Evolutionary conservation across 2,329 filamentous ascomycete genomes (phyloP), one percentile per base, ranked within the genome.

Genomic region (Cryphonectria nitschkei): DNA sequence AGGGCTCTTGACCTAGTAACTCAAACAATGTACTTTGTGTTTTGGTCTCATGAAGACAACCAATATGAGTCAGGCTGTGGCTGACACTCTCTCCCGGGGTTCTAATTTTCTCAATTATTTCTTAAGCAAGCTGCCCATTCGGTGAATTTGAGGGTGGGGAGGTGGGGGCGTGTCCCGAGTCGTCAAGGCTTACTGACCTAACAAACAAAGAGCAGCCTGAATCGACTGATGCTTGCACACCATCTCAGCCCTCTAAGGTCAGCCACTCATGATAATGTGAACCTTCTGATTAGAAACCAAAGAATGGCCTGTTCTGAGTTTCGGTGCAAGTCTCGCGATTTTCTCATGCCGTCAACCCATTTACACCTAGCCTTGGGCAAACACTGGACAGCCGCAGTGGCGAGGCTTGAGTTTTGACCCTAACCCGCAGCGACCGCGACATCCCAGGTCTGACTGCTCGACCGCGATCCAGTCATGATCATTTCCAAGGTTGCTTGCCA

Each of bases 341-440:
- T 3, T 11, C n/a, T 50, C 26, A 2, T 22, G 32, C 22, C n/a
- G 41, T 11, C 14, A 50, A 13, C 52, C 9, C 9, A 34, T 6
- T 34, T 34, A 6, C 37, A 39, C 37, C 13, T 37, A 29, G 7
- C 26, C 37, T 46, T 39, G 8, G 32, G 22, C 63, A 50, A 26
- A 9, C 43, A 3, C 11, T 4, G 29, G 22, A 50, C 43, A 65
- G 63, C 63, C 43, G 29, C 63, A 14, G 50, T 52, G 43, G 34
- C 63, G 9, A 65, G 63, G 63, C 63, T 50, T 19, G 43, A 65
- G 1, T 43, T 43, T 50, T 29, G 43, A 65, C 63, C 63, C 63
- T 65, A 52, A 65, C 63, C 63, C 63, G 9, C 26, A 58, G 29
- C 29, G 29, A 34, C 54, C 4, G 39, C 14, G 19, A 46, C 22